These are phyloP conservation scores for Didymella pomorum DNA, from an alignment of 2,329 filamentous ascomycete genomes.

Conservation along the genomic window DNA sequence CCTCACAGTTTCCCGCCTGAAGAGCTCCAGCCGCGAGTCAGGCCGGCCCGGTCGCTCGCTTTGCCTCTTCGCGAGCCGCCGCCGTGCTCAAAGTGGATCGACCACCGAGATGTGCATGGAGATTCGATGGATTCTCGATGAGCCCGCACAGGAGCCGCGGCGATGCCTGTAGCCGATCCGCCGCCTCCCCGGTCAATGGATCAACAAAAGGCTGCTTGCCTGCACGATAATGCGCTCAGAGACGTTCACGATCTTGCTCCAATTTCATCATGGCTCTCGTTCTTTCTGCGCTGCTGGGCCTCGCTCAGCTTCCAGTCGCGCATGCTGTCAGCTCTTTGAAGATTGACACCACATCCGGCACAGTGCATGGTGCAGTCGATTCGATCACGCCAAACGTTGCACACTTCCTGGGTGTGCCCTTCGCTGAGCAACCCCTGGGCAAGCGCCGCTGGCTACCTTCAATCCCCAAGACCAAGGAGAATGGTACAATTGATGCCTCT, in stretches of 20 bases:
- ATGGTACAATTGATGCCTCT: constrained; percentile 36
- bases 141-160: constrained; percentile 2
- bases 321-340: constrained; percentile 27
- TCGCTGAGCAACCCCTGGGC: constrained; percentile 47
- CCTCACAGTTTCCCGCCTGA: constrained; percentile 15
- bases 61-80: constrained; percentile 11
- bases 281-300: constrained; percentile 18
- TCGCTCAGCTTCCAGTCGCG: constrained; percentile 20
- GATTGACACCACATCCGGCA: constrained; percentile 39
- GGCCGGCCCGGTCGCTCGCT: constrained; percentile 2
- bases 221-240: not conserved
- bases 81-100: constrained; percentile 11
- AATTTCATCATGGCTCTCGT: constrained; percentile 20
- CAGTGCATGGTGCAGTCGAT: constrained; percentile 46
- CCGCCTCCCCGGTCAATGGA: not conserved
- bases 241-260: not conserved
- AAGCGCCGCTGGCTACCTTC: constrained; percentile 47
- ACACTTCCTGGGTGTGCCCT: constrained; percentile 52
- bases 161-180: constrained; percentile 17
- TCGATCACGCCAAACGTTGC: constrained; percentile 48
- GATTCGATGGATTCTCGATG: constrained; percentile 7
- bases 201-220: constrained; percentile 9
- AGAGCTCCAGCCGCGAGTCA: constrained; percentile 3
- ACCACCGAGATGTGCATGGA: constrained; percentile 8
- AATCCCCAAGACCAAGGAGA: constrained; percentile 26